Conservation (phyloP, 768 basidiomycete species). For the Gloeostereum incarnatum region DNA sequence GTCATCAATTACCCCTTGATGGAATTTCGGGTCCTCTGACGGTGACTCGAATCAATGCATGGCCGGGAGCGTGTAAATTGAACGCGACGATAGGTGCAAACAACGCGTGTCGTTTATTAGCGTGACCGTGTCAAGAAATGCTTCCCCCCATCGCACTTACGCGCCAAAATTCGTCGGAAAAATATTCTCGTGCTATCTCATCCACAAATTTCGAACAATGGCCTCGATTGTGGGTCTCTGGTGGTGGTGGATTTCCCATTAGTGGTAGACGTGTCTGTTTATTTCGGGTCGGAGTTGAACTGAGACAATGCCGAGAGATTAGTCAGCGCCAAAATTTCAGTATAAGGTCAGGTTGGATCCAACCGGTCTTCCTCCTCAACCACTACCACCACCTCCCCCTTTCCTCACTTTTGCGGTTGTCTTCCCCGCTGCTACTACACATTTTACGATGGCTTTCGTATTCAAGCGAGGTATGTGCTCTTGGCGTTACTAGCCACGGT, state of each 20-base stretch:
- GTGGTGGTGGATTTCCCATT: conserved; percentile 16
- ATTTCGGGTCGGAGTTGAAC: conserved; percentile 10
- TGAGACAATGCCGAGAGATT: conserved; percentile 11
- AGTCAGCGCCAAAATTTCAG: conserved; percentile 11
- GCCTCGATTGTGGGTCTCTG: conserved; percentile 7
- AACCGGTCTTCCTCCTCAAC: neutral
- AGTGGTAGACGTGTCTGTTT: no score
- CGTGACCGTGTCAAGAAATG: no score
- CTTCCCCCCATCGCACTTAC: no score
- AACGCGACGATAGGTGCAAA: no score
- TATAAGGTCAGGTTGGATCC: conserved; percentile 7
- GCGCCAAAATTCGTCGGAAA: no score
- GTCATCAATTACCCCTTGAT: no score
- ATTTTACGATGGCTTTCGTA: conserved; percentile 14
- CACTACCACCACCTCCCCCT: conserved; percentile 1
- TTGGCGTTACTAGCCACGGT: neutral
- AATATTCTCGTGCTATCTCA: no score
- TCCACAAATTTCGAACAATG: conserved; percentile 8
- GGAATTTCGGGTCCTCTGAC: no score
- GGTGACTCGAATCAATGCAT: no score
- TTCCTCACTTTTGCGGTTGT: neutral
- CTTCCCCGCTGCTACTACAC: neutral
- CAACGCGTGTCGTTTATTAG: no score
- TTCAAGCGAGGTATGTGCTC: conserved; percentile 21
- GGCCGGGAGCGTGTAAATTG: no score